These are phyloP conservation scores for Lactarius tabidus DNA, from an alignment of 768 basidiomycete species.

Conservation along the genomic window DNA sequence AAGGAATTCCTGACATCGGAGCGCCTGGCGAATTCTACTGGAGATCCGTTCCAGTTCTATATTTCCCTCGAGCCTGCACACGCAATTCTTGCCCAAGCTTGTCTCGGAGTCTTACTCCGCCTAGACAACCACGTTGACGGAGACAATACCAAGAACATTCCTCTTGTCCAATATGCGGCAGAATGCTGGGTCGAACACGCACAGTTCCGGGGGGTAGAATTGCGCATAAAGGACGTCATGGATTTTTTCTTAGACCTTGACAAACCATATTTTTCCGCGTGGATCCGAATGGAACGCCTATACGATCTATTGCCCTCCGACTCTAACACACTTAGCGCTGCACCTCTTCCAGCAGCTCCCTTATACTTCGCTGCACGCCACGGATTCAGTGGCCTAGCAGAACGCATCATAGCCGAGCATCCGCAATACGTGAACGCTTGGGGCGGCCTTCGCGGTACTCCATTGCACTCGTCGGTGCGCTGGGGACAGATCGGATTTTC, in stretches of 20 bases:
- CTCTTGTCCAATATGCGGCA: neutral
- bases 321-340: no score
- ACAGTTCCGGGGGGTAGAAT: neutral
- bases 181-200: neutral
- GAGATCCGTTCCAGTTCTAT: neutral
- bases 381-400: neutral
- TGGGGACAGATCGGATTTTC: no score
- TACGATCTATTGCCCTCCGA: no score
- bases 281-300: neutral
- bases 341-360: neutral
- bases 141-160: neutral
- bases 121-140: neutral
- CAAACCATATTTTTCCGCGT: neutral
- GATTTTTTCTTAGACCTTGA: neutral
- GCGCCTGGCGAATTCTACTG: neutral
- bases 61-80: neutral
- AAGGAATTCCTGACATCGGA: neutral
- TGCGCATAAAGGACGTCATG: neutral
- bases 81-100: neutral
- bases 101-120: neutral
- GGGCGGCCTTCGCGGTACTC: no score
- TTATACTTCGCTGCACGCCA: neutral
- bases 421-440: no score
- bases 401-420: neutral
- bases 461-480: no score